A percentile compares a stretch with the other conserved stretches of the same genome.
Conservation (phyloP, 1,139 yeast species). For the Yamadazyma atlantica region DNA sequence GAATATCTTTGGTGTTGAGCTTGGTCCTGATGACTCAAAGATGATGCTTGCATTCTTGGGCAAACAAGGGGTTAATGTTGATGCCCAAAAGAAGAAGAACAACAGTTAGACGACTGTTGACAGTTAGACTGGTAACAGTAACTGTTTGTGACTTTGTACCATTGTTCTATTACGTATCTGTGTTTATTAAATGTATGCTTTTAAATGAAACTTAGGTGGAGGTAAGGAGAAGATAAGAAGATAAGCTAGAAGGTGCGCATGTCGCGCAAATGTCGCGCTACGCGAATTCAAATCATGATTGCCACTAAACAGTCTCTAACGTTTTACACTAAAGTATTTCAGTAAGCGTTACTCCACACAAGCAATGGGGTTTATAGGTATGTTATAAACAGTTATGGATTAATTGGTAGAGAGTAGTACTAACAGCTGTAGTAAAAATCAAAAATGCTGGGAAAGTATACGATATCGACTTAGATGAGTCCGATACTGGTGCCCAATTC, state of each 20-base stretch:
- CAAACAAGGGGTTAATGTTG: not conserved
- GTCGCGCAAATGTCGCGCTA: too few species aligned
- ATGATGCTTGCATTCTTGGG: not conserved
- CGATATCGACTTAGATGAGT: constrained; percentile 59
- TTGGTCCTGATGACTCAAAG: constrained; percentile 11
- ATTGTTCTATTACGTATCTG: too few species aligned
- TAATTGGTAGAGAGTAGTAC: constrained; percentile 1
- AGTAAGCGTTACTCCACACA: too few species aligned
- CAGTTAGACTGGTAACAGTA: too few species aligned
- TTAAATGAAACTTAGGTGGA: too few species aligned
- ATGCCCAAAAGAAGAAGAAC: not conserved
- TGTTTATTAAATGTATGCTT: too few species aligned
- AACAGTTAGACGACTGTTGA: not conserved
- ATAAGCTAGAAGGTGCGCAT: too few species aligned
- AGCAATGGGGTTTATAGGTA: constrained; percentile 1
- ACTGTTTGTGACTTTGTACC: too few species aligned
- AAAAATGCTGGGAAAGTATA: constrained; percentile 86
- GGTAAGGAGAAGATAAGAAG: too few species aligned
- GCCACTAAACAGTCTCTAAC: too few species aligned
- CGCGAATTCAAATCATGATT: too few species aligned
- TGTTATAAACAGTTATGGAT: not conserved
- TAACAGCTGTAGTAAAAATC: constrained; percentile 30
- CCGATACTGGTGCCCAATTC: constrained; percentile 65
- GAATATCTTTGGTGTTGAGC: constrained; percentile 10
- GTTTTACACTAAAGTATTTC: too few species aligned